Base-by-base conservation (phyloP, 306 rosid genomes). In the Prunus davidiana region DNA sequence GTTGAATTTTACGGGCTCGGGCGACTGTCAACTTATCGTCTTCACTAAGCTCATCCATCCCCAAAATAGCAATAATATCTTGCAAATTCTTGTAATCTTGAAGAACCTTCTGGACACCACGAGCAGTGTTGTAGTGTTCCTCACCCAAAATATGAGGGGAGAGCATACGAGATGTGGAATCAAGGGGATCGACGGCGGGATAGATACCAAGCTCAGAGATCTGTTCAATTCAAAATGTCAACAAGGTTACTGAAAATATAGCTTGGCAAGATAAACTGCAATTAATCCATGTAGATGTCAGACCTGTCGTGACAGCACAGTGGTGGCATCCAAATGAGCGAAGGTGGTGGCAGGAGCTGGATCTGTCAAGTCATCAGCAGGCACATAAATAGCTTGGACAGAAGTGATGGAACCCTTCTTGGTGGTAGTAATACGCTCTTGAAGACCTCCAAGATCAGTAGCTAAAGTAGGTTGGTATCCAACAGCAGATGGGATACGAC, bases 311-410 rank as follows among this genome's bases (percentile, higher is more conserved):
- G 99, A 95, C 64, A 95, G 76, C 93, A 95, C 99, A 22, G 99
- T 95, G 5, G 99, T 95, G 55, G 99, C 99, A 86, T 95, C 99
- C 92, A 95, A 85, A 88, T 95, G 99, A 86, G 99, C 99, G 12
- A 95, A 95, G 15, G 99, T 92, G 16, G 99, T 95, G 38, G 99
- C 99, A 65, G 99, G 99, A 76, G 99, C 99, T 25, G 99, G 99
- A 95, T 95, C 99, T 73, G 99, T 95, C 97, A 95, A 92, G 62
- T 95, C 99, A 87, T 95, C 99, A 76, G 99, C 99, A 80, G 99
- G 99, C 83, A 95, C 99, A 56, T 95, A 95, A 70, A 95, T 95
- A 83, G 99, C 99, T 83, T 95, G 99, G 76, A 95, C 99, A 71
- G 99, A 95, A 58, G 99, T 95, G 50, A 95, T 95, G 71, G 99